phyloP scores from a whole-genome alignment of 2,329 filamentous ascomycete genomes.

The Cordyceps militaris region DNA sequence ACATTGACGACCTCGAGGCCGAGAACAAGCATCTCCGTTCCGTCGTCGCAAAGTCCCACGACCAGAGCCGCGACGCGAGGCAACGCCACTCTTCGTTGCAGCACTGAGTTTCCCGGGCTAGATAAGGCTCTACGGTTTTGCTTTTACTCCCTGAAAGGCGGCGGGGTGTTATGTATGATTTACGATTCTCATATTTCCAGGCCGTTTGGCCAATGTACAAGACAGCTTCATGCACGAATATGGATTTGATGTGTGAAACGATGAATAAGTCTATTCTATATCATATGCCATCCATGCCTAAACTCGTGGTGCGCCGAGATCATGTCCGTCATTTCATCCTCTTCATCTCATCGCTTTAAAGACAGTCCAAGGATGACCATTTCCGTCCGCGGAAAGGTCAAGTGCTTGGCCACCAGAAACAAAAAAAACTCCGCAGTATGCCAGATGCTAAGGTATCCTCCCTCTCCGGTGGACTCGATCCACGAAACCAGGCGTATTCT shows the following conservation, averaged over 20 bases:
- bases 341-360: not conserved
- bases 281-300: not conserved
- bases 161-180: not conserved
- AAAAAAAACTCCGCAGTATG: slow-evolving; percentile 12
- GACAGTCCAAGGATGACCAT: not conserved
- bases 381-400: not conserved
- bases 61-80: not conserved
- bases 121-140: not conserved
- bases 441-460: slow-evolving; percentile 9
- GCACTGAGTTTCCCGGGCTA: not conserved
- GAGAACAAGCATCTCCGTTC: slow-evolving; percentile 31
- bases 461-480: not conserved
- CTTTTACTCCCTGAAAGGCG: not conserved
- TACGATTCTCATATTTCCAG: not conserved
- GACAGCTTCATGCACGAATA: not conserved
- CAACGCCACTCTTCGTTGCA: not conserved
- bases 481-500: not conserved
- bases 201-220: not conserved
- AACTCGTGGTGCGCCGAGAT: slow-evolving; percentile 4
- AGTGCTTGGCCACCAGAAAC: not conserved
- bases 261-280: slow-evolving; percentile 4
- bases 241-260: not conserved
- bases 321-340: not conserved
- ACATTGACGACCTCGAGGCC: slow-evolving; percentile 44
- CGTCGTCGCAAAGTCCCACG: not conserved